These are phyloP conservation scores for Rhodotorula paludigena DNA, from an alignment of 768 basidiomycete species.

Conservation along the genomic window DNA sequence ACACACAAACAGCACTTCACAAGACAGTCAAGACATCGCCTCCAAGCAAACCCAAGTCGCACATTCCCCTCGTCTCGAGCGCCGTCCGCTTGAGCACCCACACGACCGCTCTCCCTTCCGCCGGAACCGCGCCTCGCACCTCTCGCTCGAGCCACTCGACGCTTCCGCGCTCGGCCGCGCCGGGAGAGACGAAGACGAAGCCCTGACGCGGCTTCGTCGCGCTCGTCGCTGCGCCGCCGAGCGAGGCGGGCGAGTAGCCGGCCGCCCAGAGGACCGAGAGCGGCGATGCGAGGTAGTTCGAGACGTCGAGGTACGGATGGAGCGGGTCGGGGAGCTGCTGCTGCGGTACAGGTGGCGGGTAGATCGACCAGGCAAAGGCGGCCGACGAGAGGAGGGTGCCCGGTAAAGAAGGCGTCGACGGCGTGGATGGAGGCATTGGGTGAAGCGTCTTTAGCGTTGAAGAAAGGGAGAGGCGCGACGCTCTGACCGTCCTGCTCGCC, in stretches of 20 bases:
- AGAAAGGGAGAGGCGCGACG: not conserved
- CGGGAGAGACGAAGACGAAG: conserved; percentile 3
- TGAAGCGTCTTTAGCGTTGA: not conserved
- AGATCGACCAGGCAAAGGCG: conserved; percentile 14
- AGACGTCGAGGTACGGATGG: not conserved
- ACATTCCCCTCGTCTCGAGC: not conserved
- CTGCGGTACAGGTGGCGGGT: conserved; percentile 5
- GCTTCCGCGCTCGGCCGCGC: not conserved
- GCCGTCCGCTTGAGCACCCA: conserved; percentile 9
- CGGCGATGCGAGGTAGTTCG: conserved; percentile 7
- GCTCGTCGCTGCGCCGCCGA: too few relatives aligned
- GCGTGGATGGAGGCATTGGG: not conserved
- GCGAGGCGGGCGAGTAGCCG: not conserved
- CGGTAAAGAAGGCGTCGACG: not conserved
- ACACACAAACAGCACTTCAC: not conserved
- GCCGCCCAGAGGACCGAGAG: conserved; percentile 17
- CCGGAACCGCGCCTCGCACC: not conserved
- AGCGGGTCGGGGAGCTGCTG: not conserved
- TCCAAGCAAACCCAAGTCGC: not conserved
- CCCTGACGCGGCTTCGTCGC: not conserved
- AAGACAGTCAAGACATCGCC: conserved; percentile 11
- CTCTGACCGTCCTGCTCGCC: too few relatives aligned
- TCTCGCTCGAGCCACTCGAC: not conserved
- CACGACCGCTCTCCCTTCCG: conserved; percentile 3
- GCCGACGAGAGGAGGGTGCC: too few relatives aligned